Conservation (phyloP, 345 rosid species). For the Eucalyptus polyanthemos region DNA sequence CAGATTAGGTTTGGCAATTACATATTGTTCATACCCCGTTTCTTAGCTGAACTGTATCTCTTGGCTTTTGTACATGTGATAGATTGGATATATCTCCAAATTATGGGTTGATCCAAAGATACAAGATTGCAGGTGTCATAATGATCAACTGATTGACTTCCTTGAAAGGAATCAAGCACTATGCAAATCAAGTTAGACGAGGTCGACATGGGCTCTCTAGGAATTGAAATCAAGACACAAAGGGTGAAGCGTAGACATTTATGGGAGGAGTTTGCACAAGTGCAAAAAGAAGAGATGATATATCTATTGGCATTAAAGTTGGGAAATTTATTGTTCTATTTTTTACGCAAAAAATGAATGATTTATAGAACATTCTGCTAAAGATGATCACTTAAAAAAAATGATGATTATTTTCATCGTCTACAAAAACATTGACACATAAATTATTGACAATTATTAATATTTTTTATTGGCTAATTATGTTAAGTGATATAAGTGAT, state of each 20-base stretch:
- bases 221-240: no score
- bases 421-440: not conserved
- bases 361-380: not conserved
- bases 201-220: not conserved
- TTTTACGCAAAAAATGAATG: fast-evolving
- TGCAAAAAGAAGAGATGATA: not conserved
- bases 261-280: not conserved
- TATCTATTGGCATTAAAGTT: not conserved
- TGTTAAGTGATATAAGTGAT: fast-evolving
- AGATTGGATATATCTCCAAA: not conserved
- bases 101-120: not conserved
- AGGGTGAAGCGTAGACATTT: not conserved
- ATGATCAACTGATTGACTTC: fast-evolving
- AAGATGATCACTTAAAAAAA: not conserved
- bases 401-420: not conserved
- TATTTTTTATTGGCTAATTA: not conserved
- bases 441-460: not conserved
- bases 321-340: not conserved
- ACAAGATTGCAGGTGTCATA: no score
- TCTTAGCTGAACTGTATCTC: not conserved
- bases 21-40: not conserved
- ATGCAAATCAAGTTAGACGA: no score
- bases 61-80: not conserved
- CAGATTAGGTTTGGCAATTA: not conserved
- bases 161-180: not conserved